These are phyloP conservation scores for Trichoderma semiorbis DNA, from an alignment of 2,329 filamentous ascomycete genomes.

Conservation along the genomic window DNA sequence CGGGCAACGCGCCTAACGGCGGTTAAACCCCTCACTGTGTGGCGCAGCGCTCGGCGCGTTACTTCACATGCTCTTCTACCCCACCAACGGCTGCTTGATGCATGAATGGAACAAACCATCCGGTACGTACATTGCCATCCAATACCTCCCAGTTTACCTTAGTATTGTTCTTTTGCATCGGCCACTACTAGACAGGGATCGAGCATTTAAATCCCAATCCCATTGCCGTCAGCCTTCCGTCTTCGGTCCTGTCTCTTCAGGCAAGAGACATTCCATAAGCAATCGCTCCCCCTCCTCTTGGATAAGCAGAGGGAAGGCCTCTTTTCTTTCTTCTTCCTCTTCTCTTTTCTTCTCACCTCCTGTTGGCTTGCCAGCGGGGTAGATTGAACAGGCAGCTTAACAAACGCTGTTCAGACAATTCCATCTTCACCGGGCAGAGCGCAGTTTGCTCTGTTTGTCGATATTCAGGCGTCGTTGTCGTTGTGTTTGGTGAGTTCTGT, in stretches of 20 bases:
- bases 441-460: background rate
- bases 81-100: background rate
- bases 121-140: conserved; percentile 4
- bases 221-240: background rate
- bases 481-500: conserved; percentile 8
- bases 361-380: background rate
- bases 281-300: background rate
- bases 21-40: conserved; percentile 4
- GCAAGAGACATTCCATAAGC: background rate
- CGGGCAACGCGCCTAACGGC: background rate
- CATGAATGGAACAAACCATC: background rate
- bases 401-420: background rate
- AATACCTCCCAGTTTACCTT: background rate
- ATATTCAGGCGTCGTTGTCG: background rate
- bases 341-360: background rate
- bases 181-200: background rate
- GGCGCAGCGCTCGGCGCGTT: background rate
- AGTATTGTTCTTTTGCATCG: conserved; percentile 5
- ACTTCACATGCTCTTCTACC: background rate
- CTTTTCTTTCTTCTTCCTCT: background rate
- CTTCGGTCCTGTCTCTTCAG: background rate
- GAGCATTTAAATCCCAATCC: conserved; percentile 8
- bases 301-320: background rate
- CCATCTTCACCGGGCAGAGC: background rate
- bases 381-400: background rate